Base-by-base conservation (phyloP, 1,139 yeast genomes). In the Kluyveromyces sp. region DNA sequence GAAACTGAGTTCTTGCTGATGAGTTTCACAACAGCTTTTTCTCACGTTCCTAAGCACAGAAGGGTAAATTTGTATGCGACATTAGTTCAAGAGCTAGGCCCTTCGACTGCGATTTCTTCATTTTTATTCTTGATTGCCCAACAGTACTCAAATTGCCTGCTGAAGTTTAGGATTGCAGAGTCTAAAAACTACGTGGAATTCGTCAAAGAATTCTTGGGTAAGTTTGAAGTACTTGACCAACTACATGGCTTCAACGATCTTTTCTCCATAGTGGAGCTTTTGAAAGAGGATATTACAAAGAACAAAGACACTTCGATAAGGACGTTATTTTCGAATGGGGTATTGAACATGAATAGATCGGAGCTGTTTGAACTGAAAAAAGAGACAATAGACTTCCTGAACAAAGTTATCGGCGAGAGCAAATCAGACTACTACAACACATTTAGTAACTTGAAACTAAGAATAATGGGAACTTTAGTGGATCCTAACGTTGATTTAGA, bases 41-140 rank as follows among this genome's bases (percentile, higher is more conserved):
- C 83, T 45, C 97, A 92, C 59, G 88, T 92, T 52, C 99, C 99
- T 50, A 80, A 95, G 62, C 98, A 92, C 61, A 84, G 99, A 65
- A 77, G 98, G 55, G 94, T 85, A 41, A 81, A 80, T 58, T 69
- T 94, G 45, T 92, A 86, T 59, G 74, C 85, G 3, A 81, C 94
- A 0, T 73, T 92, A 52, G 78, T 89, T 13, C 74, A 74, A 54
- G 83, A 96, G 1, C 70, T 92, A 49, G 89, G 92, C n/a, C 70
- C 82, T 39, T 71, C 70, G 11, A 67, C 71, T 39, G 77, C 95
- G 1, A 70, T 89, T 53, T 86, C 84, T 53, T 71, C 84, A 42
- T 74, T 92, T 40, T 65, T 89, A 52, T 82, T 86, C 57, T 72
- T 92, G 55, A 74, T 89, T 55, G 92, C 94, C 37, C 86, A 78